These are phyloP conservation scores for Medicago ruthenica DNA, from an alignment of 306 rosid genomes.

Conservation along the genomic window DNA sequence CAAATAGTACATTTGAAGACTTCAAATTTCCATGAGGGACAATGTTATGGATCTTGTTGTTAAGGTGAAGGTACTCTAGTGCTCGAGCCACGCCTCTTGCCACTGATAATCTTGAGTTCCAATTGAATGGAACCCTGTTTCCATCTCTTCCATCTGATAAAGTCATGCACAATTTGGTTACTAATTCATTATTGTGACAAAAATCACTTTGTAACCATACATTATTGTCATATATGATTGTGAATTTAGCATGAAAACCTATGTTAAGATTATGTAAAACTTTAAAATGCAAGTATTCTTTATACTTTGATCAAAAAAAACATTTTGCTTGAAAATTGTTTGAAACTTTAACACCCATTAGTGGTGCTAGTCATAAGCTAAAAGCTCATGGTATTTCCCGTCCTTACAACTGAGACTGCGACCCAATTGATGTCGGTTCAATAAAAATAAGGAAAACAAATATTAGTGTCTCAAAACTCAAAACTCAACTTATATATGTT, in stretches of 20 bases:
- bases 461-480: background rate
- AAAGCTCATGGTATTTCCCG: background rate
- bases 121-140: slow-evolving; percentile 61
- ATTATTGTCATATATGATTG: background rate
- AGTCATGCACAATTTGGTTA: background rate
- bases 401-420: background rate
- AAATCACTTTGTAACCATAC: background rate
- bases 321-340: background rate
- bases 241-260: background rate
- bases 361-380: background rate
- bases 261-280: background rate
- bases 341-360: background rate
- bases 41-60: slow-evolving; percentile 39
- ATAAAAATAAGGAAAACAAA: background rate
- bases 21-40: slow-evolving; percentile 84
- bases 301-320: background rate
- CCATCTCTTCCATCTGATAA: slow-evolving; percentile 52
- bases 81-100: slow-evolving; percentile 76
- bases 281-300: background rate
- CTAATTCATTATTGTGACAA: background rate
- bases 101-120: slow-evolving; percentile 66
- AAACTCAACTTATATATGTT: background rate
- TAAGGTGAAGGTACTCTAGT: slow-evolving; percentile 73
- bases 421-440: background rate
- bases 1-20: slow-evolving; percentile 70